Percentiles rank a stretch among this genome's conserved stretches.
phyloP scores from a whole-genome alignment of 1,139 yeast genomes.

The Debaryomycetaceae sp. region DNA sequence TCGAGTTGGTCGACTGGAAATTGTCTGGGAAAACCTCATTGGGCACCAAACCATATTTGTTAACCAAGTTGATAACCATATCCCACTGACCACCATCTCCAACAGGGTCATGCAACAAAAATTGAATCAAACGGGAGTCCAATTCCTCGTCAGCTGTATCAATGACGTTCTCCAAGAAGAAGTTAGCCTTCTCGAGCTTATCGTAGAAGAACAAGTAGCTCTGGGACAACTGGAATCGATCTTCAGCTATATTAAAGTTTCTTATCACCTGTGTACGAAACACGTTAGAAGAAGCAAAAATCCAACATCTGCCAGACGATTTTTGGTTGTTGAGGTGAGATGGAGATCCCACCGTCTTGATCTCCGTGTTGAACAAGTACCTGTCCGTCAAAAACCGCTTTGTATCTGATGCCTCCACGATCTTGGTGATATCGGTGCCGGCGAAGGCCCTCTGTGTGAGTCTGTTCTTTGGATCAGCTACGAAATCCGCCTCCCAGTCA shows the following conservation, averaged over 20 bases:
- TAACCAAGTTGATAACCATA: conserved; percentile 70
- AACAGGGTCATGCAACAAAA: conserved; percentile 59
- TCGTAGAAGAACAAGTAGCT: conserved; percentile 66
- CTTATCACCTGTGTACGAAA: conserved; percentile 61
- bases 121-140: conserved; percentile 66
- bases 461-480: conserved; percentile 51
- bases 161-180: conserved; percentile 68
- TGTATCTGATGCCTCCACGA: conserved; percentile 32
- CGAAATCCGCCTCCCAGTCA: conserved; percentile 52
- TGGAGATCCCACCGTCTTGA: conserved; percentile 66
- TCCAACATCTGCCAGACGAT: conserved; percentile 81
- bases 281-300: conserved; percentile 77
- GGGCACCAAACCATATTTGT: conserved; percentile 79
- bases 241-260: conserved; percentile 60
- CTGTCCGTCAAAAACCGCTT: conserved; percentile 28
- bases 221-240: conserved; percentile 66
- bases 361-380: conserved; percentile 56
- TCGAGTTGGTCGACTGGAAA: conserved; percentile 58
- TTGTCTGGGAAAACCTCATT: conserved; percentile 68
- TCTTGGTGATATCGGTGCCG: conserved; percentile 43
- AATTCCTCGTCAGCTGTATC: conserved; percentile 63
- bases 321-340: conserved; percentile 62
- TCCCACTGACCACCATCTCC: conserved; percentile 87
- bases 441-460: conserved; percentile 61
- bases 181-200: conserved; percentile 72